phyloP scores from a whole-genome alignment of 768 basidiomycete genomes.

The Podaxis sp. region DNA sequence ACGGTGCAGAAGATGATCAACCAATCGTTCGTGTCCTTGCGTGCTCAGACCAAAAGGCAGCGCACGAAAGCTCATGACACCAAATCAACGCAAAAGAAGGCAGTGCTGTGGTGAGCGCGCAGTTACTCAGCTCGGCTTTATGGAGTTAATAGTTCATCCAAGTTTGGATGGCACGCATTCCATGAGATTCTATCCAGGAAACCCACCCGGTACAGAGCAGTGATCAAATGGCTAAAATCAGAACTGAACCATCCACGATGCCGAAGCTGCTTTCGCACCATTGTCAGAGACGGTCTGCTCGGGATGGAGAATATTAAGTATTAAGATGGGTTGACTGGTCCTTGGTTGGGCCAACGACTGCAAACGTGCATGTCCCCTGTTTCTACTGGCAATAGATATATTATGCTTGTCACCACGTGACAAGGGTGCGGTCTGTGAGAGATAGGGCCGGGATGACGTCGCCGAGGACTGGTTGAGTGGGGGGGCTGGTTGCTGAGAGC shows the following conservation, averaged over 20 bases:
- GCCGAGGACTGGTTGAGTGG: not conserved
- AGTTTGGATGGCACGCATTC: conserved; percentile 85
- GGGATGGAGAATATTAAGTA: conserved; percentile 22
- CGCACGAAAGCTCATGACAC: conserved; percentile 33
- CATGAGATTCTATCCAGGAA: conserved; percentile 58
- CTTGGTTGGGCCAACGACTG: not conserved
- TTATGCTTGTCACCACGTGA: not conserved
- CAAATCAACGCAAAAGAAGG: conserved; percentile 43
- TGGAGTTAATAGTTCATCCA: conserved; percentile 28
- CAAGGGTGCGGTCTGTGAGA: not conserved
- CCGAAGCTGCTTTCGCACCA: conserved; percentile 42
- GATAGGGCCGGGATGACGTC: not conserved
- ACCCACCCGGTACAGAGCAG: conserved; percentile 42
- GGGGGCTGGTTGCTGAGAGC: not conserved
- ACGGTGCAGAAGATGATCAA: conserved; percentile 61
- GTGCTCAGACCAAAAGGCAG: conserved; percentile 42
- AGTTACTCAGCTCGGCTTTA: not conserved
- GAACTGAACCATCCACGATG: conserved; percentile 51
- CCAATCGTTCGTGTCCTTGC: conserved; percentile 53
- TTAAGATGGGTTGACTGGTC: conserved; percentile 1
- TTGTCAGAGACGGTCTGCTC: conserved; percentile 48
- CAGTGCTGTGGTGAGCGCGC: conserved; percentile 59
- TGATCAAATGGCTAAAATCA: conserved; percentile 50
- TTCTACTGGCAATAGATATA: not conserved
- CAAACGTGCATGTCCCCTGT: not conserved